Percentiles rank a stretch among this genome's conserved stretches.
Conservation (phyloP, 2,329 filamentous ascomycete species). For the Claviceps sp. region DNA sequence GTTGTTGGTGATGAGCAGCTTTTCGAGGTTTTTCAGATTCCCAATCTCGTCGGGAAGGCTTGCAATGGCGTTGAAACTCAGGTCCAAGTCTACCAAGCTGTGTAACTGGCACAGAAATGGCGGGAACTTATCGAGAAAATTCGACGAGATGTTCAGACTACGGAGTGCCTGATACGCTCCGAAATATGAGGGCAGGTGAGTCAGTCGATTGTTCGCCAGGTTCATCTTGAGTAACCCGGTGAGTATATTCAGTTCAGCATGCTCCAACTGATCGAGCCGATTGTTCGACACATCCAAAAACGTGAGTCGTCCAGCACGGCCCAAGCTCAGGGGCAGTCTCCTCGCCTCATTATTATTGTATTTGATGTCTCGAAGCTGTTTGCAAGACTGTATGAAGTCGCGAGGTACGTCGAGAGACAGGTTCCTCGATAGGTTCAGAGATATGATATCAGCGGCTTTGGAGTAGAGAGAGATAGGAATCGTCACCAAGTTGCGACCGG, state of each 20-base stretch:
- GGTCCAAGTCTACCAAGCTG: constrained; percentile 79
- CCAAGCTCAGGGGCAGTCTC: constrained; percentile 70
- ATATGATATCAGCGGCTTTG: constrained; percentile 84
- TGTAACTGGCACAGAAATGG: constrained; percentile 70
- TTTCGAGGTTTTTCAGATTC: constrained; percentile 64
- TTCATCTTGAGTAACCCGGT: constrained; percentile 75
- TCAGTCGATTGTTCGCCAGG: constrained; percentile 83
- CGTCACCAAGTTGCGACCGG: constrained; percentile 79
- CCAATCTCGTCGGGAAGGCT: constrained; percentile 67
- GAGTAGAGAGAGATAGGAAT: constrained; percentile 92
- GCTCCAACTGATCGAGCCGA: constrained; percentile 71
- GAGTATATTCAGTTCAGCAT: constrained; percentile 66
- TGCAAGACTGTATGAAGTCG: constrained; percentile 91
- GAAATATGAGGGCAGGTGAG: constrained; percentile 68
- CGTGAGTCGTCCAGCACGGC: constrained; percentile 66
- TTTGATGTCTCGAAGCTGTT: constrained; percentile 85
- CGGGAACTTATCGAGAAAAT: constrained; percentile 76
- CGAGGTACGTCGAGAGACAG: constrained; percentile 83
- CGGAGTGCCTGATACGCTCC: constrained; percentile 65
- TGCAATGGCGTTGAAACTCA: constrained; percentile 90
- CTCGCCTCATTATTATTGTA: constrained; percentile 90
- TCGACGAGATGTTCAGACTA: constrained; percentile 85
- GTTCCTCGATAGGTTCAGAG: constrained; percentile 85
- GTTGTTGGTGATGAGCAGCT: constrained; percentile 93
- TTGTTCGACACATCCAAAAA: constrained; percentile 95